phyloP scores from a whole-genome alignment of 1,284 basidiomycete genomes.

The Microbotryomycetes sp. region DNA sequence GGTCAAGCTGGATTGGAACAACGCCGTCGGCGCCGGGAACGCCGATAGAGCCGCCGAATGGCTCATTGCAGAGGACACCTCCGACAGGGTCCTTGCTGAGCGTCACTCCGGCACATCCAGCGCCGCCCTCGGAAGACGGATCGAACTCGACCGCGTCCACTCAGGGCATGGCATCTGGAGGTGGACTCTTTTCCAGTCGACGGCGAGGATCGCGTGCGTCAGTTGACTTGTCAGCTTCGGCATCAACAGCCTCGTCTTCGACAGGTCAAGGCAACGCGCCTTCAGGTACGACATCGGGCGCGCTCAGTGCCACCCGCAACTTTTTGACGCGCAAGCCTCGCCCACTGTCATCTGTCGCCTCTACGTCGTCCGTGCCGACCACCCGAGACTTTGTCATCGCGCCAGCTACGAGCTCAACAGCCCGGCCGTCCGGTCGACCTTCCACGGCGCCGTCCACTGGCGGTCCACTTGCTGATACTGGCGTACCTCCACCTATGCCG shows the following conservation, averaged over 20 bases:
- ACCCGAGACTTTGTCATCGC: conserved; percentile 3
- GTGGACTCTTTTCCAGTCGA: not conserved
- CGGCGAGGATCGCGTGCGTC: not conserved
- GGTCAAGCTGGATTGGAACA: not conserved
- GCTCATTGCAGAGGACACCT: not conserved
- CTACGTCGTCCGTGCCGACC: not conserved
- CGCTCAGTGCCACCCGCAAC: conserved; percentile 7
- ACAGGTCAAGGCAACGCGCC: not conserved
- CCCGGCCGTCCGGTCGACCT: not conserved
- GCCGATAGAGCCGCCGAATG: not conserved
- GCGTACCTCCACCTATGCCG: not conserved
- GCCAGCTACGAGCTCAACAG: not conserved
- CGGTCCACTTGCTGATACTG: not conserved
- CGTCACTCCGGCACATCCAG: not conserved
- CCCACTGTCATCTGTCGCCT: not conserved
- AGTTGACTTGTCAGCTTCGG: not conserved
- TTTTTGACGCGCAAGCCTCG: conserved; percentile 4
- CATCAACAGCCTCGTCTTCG: not conserved
- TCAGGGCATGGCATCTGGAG: not conserved
- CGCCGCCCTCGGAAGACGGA: not conserved
- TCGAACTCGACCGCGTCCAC: not conserved
- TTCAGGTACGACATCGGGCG: not conserved
- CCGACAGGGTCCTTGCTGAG: not conserved
- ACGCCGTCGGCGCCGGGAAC: not conserved
- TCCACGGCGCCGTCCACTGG: not conserved